phyloP scores from a whole-genome alignment of 2,329 filamentous ascomycete genomes.

The Diaporthe australafricana region DNA sequence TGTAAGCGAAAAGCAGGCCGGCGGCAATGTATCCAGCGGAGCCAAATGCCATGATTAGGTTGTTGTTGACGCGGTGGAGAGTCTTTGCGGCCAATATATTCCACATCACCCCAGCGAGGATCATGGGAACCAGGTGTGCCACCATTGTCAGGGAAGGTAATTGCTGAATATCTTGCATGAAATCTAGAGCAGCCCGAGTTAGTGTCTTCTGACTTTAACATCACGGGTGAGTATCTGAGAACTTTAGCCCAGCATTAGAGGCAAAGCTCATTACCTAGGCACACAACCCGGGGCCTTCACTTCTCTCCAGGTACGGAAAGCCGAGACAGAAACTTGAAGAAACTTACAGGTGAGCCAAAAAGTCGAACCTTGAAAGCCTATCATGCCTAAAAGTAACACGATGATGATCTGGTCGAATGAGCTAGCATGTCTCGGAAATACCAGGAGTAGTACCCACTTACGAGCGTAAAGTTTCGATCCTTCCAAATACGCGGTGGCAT shows the following conservation, averaged over 20 bases:
- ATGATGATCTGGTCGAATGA: not conserved
- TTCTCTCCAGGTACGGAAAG: no score
- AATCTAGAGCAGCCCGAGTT: not conserved
- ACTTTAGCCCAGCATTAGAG: no score
- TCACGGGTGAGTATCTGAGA: not conserved
- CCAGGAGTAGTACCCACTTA: not conserved
- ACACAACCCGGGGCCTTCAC: no score
- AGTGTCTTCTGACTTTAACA: not conserved
- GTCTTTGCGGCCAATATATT: not conserved
- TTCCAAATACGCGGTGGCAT: slow-evolving; percentile 3
- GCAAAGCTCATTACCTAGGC: no score
- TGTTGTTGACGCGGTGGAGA: not conserved
- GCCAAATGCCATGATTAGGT: not conserved
- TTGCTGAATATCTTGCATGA: not conserved
- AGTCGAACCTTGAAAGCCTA: slow-evolving; percentile 8
- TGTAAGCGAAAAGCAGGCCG: not conserved
- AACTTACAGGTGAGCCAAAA: slow-evolving; percentile 12
- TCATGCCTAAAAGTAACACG: not conserved
- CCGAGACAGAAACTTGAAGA: no score
- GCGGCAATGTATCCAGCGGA: not conserved
- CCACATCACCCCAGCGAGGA: not conserved
- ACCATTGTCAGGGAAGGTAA: not conserved
- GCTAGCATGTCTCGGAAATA: not conserved
- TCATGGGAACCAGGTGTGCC: not conserved
- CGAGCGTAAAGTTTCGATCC: not conserved